Evolutionary conservation across 345 rosid species (phyloP), one percentile per base, ranked within the genome.

Genomic region (Hirschfeldia incana): DNA sequence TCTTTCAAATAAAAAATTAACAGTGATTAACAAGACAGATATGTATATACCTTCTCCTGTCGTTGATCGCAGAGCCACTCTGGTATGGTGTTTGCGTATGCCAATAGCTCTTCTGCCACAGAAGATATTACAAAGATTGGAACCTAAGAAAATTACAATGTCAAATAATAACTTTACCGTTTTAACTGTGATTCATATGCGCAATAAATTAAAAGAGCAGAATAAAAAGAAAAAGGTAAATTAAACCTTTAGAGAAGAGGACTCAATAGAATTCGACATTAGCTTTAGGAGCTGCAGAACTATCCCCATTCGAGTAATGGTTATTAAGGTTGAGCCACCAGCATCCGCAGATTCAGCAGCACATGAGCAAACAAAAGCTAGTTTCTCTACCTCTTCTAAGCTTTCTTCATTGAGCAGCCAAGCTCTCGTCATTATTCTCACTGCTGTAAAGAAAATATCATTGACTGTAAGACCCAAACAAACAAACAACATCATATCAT

Each of bases 21-120:
- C 21, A 21, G 21, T 21, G 21, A 21, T 21, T 21, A 21, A 21
- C 21, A 21, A 21, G 21, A 21, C 21, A 21, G 21, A 21, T 21
- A 21, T 21, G 81, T 6, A 55, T 81, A 94, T 81, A 94, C 97
- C 88, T 88, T 90, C 76, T 91, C 91, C 80, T 91, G 97, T 39
- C 91, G 87, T 72, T 85, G 84, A 79, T 87, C 82, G 80, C 95
- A 91, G 21, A 94, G 73, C 98, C 98, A 92, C 83, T 94, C 96
- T 27, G 98, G 98, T 78, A 94, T 79, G 36, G 85, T 81, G 73
- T 88, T 90, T 63, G 89, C 78, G 81, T 81, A 91, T 33, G 94
- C 89, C 85, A 94, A 78, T 70, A 92, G 77, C 83, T 94, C 97
- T 85, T 85, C 89, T 29, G 94, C 98, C 57, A 87, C 76, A 37